Evolutionary conservation across 2,329 filamentous ascomycete genomes (phyloP).

Genomic region (Scolecobasidium constrictum): DNA sequence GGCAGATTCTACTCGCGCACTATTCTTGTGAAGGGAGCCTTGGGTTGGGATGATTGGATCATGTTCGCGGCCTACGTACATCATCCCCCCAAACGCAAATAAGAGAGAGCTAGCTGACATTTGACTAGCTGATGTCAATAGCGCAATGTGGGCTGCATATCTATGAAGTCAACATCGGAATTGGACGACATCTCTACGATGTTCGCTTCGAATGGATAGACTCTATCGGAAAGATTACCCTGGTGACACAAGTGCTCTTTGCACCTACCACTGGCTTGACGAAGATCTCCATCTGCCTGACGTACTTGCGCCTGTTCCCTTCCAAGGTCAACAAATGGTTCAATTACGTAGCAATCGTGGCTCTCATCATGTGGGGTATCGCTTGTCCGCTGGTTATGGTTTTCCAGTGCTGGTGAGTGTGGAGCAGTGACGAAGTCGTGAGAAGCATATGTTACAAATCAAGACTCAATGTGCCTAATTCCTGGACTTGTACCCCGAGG

Average conservation of each 20-base stretch:
- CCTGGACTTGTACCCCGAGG: no score
- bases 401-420: constrained; percentile 9
- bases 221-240: constrained; percentile 7
- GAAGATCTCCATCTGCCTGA: constrained; percentile 11
- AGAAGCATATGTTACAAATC: no score
- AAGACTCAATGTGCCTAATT: no score
- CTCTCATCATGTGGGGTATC: constrained; percentile 6
- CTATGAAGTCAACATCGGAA: not conserved
- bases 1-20: constrained; percentile 9
- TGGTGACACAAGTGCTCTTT: constrained; percentile 8
- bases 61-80: constrained; percentile 5
- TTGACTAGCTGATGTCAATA: not conserved
- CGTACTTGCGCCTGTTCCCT: constrained; percentile 9
- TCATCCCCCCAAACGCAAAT: not conserved
- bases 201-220: not conserved
- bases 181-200: constrained; percentile 7
- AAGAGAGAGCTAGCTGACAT: not conserved
- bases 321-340: constrained; percentile 6
- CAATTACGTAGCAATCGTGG: constrained; percentile 5
- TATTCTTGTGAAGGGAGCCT: constrained; percentile 1
- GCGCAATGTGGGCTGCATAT: not conserved
- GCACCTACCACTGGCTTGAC: constrained; percentile 7
- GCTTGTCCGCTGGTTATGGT: constrained; percentile 5
- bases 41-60: constrained; percentile 10
- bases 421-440: no score